These are phyloP conservation scores for Persicaria tinctoria DNA, from an alignment of 148 eudicot genomes.

Conservation along the genomic window DNA sequence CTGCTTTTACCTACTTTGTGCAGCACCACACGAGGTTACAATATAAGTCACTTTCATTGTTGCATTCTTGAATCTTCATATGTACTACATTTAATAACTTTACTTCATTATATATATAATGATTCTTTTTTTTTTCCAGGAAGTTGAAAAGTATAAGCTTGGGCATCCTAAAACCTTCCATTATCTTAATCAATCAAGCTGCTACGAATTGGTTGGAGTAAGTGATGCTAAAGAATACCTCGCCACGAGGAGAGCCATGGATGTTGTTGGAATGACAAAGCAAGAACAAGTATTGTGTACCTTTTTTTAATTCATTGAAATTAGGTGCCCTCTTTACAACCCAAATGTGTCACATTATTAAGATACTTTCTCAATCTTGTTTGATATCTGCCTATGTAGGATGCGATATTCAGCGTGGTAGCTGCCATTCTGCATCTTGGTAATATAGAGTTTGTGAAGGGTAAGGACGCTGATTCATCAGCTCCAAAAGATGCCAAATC, in stretches of 20 bases:
- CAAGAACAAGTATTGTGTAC: constrained; percentile 15
- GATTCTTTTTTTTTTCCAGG: constrained; percentile 6
- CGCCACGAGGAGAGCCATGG: constrained; percentile 22
- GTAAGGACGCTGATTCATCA: constrained; percentile 15
- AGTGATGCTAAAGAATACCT: constrained; percentile 21
- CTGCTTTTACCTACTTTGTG: constrained; percentile 87
- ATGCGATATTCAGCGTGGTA: constrained; percentile 20
- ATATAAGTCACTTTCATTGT: neutral
- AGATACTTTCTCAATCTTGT: neutral
- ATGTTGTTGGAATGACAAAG: constrained; percentile 20
- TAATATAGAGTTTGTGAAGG: constrained; percentile 18
- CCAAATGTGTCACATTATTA: neutral
- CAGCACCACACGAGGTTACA: constrained; percentile 17
- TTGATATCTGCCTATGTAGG: neutral
- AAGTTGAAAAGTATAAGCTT: constrained; percentile 18
- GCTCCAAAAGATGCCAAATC: constrained; percentile 18
- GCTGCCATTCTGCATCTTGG: constrained; percentile 20
- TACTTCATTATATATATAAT: neutral
- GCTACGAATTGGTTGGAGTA: constrained; percentile 18
- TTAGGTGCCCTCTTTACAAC: neutral
- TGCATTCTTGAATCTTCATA: neutral
- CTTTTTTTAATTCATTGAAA: neutral
- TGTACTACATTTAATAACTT: too few species aligned
- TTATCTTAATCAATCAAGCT: constrained; percentile 21
- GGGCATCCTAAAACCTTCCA: constrained; percentile 17